These are phyloP conservation scores for Cladosporium austrohemisphaericum DNA, from an alignment of 2,329 filamentous ascomycete species.

Conservation along the genomic window DNA sequence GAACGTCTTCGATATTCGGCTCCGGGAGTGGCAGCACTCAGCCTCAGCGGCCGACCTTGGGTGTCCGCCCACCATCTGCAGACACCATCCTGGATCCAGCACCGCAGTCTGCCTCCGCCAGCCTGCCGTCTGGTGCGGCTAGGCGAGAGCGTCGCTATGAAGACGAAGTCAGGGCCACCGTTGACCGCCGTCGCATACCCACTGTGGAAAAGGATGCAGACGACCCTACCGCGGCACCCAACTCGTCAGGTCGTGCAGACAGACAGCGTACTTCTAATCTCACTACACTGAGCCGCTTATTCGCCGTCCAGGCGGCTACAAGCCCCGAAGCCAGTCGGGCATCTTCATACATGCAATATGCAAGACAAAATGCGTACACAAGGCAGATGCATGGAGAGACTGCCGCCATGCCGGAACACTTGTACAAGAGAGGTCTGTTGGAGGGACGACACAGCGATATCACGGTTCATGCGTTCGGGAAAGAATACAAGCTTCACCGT, in stretches of 20 bases:
- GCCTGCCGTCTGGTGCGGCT: conserved; percentile 2
- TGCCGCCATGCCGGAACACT: conserved; percentile 45
- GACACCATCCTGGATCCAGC: conserved; percentile 16
- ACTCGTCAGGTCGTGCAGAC: conserved; percentile 28
- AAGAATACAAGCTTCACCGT: conserved; percentile 51
- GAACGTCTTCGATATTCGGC: conserved; percentile 21
- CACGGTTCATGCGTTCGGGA: conserved; percentile 50
- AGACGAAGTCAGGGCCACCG: conserved; percentile 23
- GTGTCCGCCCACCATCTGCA: conserved; percentile 12
- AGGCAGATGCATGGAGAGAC: conserved; percentile 19
- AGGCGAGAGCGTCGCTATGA: conserved; percentile 17
- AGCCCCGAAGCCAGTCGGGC: conserved; percentile 39
- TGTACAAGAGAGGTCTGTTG: conserved; percentile 51
- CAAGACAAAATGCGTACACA: conserved; percentile 17
- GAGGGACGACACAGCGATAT: conserved; percentile 54
- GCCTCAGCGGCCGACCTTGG: conserved; percentile 10
- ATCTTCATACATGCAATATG: conserved; percentile 37
- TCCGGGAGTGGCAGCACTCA: conserved; percentile 13
- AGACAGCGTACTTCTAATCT: conserved; percentile 39
- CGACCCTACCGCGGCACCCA: conserved; percentile 43
- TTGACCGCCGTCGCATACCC: conserved; percentile 34
- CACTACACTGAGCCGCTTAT: conserved; percentile 43
- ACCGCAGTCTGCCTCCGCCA: conserved; percentile 16
- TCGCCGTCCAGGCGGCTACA: conserved; percentile 37
- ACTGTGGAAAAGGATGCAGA: conserved; percentile 48